Evolutionary conservation across 2,329 filamentous ascomycete species (phyloP).

Genomic region (Cytospora leucostoma): DNA sequence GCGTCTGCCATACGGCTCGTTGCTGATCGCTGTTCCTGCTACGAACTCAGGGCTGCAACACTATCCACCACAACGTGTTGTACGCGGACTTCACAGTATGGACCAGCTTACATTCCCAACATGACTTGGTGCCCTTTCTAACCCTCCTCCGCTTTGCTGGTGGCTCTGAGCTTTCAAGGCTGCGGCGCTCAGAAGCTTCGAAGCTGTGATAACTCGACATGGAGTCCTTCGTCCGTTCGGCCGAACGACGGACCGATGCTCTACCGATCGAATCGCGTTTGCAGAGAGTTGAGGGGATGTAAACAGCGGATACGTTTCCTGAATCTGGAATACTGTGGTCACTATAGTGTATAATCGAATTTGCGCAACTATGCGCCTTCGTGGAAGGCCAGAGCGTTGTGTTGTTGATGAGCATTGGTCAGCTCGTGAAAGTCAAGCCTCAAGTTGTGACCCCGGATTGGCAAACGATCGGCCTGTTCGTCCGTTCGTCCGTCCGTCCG

Average conservation of each 20-base stretch:
- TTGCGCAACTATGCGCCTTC: slow-evolving; percentile 18
- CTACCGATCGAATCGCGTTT: not conserved
- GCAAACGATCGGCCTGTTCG: slow-evolving; percentile 9
- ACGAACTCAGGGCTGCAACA: not conserved
- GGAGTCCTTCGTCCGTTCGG: slow-evolving; percentile 12
- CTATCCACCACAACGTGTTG: slow-evolving; percentile 3
- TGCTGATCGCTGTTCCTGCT: not conserved
- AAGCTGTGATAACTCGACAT: slow-evolving; percentile 17
- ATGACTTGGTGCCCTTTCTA: slow-evolving; percentile 56
- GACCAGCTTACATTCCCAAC: slow-evolving; percentile 52
- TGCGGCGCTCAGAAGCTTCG: slow-evolving; percentile 2
- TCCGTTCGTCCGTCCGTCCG: slow-evolving; percentile 13
- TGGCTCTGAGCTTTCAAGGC: slow-evolving; percentile 22
- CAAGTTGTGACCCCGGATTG: not conserved
- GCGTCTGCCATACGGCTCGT: not conserved
- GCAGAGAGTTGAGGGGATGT: not conserved
- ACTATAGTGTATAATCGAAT: not conserved
- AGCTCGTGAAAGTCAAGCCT: slow-evolving; percentile 14
- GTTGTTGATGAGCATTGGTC: slow-evolving; percentile 18
- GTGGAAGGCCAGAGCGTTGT: slow-evolving; percentile 3
- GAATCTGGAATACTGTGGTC: not conserved
- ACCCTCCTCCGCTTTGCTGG: slow-evolving; percentile 45
- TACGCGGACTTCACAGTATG: not conserved
- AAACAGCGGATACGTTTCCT: not conserved
- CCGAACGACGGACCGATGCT: slow-evolving; percentile 24